phyloP scores from a whole-genome alignment of 352 stramenopile species.

The Elongisporangium prolatum region DNA sequence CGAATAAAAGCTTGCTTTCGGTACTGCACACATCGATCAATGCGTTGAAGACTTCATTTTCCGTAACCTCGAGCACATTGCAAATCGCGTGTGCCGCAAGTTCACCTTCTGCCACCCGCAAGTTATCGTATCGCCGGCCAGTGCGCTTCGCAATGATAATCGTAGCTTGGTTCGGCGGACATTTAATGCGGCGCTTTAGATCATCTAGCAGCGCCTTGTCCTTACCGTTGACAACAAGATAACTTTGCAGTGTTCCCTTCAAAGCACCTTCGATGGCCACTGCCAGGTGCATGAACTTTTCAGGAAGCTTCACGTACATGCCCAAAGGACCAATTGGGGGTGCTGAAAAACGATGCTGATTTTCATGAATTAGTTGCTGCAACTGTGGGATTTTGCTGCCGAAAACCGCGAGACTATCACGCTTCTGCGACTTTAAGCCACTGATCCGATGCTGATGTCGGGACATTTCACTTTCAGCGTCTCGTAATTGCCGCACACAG shows the following conservation, averaged over 20 bases:
- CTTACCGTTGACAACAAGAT: slow-evolving; percentile 66
- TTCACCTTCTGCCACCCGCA: slow-evolving; percentile 48
- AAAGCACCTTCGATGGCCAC: slow-evolving; percentile 69
- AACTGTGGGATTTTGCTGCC: slow-evolving; percentile 63
- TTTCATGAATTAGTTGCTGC: slow-evolving; percentile 72
- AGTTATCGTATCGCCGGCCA: slow-evolving; percentile 42
- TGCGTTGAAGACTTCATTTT: slow-evolving; percentile 81
- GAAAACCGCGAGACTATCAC: slow-evolving; percentile 57
- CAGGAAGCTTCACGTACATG: slow-evolving; percentile 66
- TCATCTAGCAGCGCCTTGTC: slow-evolving; percentile 77
- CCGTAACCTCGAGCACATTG: slow-evolving; percentile 66
- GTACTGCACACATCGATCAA: slow-evolving; percentile 74
- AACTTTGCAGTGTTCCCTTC: slow-evolving; percentile 72
- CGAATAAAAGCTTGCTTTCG: slow-evolving; percentile 71
- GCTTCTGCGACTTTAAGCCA: slow-evolving; percentile 43
- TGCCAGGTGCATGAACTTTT: slow-evolving; percentile 61
- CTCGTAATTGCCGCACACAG: slow-evolving; percentile 48
- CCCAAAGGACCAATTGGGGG: slow-evolving; percentile 73
- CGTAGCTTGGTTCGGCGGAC: slow-evolving; percentile 60
- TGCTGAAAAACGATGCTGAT: slow-evolving; percentile 50
- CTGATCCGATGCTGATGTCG: slow-evolving; percentile 45
- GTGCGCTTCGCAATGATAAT: slow-evolving; percentile 75
- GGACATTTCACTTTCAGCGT: slow-evolving; percentile 44
- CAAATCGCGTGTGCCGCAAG: slow-evolving; percentile 62
- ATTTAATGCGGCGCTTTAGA: slow-evolving; percentile 64